A percentile compares a stretch with the other conserved stretches of the same genome.
Conservation (phyloP, 768 basidiomycete genomes). For the Termitomyces bulborhizus region DNA sequence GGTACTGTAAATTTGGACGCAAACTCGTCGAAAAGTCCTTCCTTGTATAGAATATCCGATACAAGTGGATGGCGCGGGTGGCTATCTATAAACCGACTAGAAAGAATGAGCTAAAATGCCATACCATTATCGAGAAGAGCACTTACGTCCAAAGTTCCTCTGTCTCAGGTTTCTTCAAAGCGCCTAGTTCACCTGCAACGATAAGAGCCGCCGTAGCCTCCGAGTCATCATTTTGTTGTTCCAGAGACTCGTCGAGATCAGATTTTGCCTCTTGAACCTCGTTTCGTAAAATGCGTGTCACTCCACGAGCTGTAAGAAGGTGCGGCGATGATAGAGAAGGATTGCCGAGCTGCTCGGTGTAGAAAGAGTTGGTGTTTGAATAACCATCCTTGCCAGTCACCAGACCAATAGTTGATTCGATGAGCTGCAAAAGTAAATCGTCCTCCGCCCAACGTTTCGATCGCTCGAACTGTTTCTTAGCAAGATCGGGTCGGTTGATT, state of each 20-base stretch:
- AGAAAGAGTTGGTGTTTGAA: conserved; percentile 52
- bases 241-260: conserved; percentile 70
- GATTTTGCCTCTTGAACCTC: conserved; percentile 74
- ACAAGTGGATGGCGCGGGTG: conserved; percentile 69
- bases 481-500: conserved; percentile 83
- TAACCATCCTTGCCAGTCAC: conserved; percentile 71
- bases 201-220: conserved; percentile 66
- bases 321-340: conserved; percentile 71
- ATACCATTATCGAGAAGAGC: background rate
- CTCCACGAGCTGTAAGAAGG: conserved; percentile 72
- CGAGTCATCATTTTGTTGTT: conserved; percentile 49
- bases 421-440: conserved; percentile 81
- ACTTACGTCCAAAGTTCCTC: conserved; percentile 69
- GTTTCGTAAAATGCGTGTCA: conserved; percentile 71
- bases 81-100: conserved; percentile 36
- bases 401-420: conserved; percentile 78
- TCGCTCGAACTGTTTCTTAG: conserved; percentile 77
- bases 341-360: conserved; percentile 79
- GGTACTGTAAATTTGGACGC: conserved; percentile 60
- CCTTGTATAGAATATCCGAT: conserved; percentile 52
- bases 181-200: conserved; percentile 57
- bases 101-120: conserved; percentile 5
- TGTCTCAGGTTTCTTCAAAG: conserved; percentile 51
- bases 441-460: conserved; percentile 88
- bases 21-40: conserved; percentile 55